A percentile compares a stretch with the other conserved stretches of the same genome.
phyloP scores from a whole-genome alignment of 441 rosid genomes.

The Adansonia madagascariensis region DNA sequence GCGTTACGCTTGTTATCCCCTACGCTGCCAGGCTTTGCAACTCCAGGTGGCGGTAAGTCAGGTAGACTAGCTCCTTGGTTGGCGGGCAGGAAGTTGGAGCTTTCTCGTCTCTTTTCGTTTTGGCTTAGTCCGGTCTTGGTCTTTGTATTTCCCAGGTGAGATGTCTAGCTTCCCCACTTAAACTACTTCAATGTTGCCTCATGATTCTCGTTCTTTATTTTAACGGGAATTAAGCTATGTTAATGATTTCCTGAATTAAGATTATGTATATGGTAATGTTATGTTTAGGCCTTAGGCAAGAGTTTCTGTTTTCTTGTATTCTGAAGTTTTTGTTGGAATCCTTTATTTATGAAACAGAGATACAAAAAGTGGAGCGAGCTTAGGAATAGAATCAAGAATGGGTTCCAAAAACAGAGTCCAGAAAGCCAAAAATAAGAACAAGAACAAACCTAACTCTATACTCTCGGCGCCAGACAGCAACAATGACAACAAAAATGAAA shows the following conservation, averaged over 20 bases:
- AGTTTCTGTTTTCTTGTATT: neutral
- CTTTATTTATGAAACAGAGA: neutral
- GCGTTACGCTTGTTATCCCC: neutral
- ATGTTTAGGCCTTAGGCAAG: neutral
- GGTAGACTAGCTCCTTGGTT: neutral
- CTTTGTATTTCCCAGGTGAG: neutral
- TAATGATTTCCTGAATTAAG: neutral
- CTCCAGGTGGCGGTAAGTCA: neutral
- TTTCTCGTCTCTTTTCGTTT: neutral
- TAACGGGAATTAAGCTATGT: neutral
- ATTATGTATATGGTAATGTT: neutral
- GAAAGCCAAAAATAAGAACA: conserved; percentile 26
- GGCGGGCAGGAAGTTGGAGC: neutral
- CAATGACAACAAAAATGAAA: neutral
- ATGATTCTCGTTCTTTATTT: neutral
- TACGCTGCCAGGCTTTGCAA: neutral
- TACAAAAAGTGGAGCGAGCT: neutral
- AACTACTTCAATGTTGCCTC: neutral
- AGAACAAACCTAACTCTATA: conserved; percentile 20
- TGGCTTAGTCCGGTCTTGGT: neutral
- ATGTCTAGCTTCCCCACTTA: neutral
- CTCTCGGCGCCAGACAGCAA: conserved; percentile 12
- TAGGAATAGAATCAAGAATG: conserved; percentile 38
- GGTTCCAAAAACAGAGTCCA: conserved; percentile 49
- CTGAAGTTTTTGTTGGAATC: neutral